Percentiles rank a stretch among this genome's conserved stretches.
phyloP scores from a whole-genome alignment of 75 land plant genomes.

The Pinus taeda region DNA sequence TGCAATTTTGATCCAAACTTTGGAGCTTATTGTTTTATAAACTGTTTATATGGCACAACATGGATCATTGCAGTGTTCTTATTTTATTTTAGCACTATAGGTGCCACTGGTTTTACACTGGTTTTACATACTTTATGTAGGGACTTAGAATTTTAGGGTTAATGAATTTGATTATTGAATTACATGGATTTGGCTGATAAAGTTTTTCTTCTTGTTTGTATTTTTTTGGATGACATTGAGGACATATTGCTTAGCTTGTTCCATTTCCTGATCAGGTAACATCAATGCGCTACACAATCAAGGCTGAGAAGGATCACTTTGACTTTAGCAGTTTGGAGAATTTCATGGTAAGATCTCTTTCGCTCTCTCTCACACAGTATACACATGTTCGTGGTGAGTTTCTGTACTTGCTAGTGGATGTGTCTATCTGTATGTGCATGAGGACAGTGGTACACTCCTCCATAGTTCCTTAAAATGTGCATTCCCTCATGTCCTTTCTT shows the following conservation, averaged over 20 bases:
- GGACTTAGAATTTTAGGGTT: background rate
- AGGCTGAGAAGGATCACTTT: constrained; percentile 80
- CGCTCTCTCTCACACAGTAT: background rate
- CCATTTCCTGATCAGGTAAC: constrained; percentile 49
- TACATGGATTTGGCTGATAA: background rate
- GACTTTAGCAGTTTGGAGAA: constrained; percentile 66
- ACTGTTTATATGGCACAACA: background rate
- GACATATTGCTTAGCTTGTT: background rate
- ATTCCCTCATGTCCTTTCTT: background rate
- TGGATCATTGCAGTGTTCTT: background rate
- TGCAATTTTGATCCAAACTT: background rate
- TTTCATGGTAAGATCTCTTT: constrained; percentile 56
- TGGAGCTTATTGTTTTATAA: background rate
- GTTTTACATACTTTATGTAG: background rate
- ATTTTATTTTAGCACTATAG: background rate
- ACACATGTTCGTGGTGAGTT: too few relatives aligned
- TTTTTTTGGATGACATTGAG: background rate
- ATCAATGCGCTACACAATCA: constrained; percentile 69
- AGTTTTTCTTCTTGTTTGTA: background rate
- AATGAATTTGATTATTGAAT: background rate
- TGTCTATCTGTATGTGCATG: background rate
- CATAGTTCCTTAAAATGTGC: background rate
- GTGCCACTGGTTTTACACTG: background rate
- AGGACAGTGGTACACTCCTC: too few relatives aligned
- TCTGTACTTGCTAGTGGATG: background rate